Percentiles rank a stretch among this genome's conserved stretches.
Evolutionary conservation across 2,329 filamentous ascomycete species (phyloP).

Genomic region (Pezizomycotina sp.): DNA sequence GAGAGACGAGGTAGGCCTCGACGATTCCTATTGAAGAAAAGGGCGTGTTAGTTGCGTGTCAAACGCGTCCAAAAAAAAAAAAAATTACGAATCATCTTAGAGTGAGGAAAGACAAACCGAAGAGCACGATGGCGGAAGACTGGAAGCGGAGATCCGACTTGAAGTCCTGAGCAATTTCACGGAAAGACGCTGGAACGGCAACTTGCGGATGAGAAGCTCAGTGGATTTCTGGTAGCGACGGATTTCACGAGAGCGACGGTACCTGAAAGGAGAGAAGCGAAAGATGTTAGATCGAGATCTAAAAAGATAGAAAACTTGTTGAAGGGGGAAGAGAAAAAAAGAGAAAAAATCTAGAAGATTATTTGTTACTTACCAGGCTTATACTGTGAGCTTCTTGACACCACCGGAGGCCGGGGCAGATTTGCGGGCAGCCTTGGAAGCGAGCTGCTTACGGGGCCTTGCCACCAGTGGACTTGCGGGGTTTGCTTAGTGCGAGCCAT

Average conservation of each 20-base stretch:
- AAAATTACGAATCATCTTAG: background rate
- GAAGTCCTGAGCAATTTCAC: conserved; percentile 93
- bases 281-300: too few relatives aligned
- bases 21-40: conserved; percentile 55
- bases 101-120: conserved; percentile 5
- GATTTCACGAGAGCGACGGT: conserved; percentile 91
- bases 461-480: conserved; percentile 64
- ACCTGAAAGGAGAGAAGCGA: conserved; percentile 84
- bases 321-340: conserved; percentile 2
- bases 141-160: conserved; percentile 95
- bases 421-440: conserved; percentile 98
- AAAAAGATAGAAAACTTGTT: too few relatives aligned
- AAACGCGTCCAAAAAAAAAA: too few relatives aligned
- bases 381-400: conserved; percentile 87
- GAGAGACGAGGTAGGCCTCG: conserved; percentile 93
- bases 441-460: conserved; percentile 90
- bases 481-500: conserved; percentile 33
- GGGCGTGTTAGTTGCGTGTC: too few relatives aligned
- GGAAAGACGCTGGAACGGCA: conserved; percentile 96
- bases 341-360: background rate
- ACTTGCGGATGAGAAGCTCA: conserved; percentile 89
- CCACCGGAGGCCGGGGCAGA: conserved; percentile 79
- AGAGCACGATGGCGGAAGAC: conserved; percentile 91
- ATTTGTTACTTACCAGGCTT: conserved; percentile 48
- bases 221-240: conserved; percentile 96